Evolutionary conservation across 306 rosid genomes (phyloP).

Genomic region (Ziziphus jujuba): DNA sequence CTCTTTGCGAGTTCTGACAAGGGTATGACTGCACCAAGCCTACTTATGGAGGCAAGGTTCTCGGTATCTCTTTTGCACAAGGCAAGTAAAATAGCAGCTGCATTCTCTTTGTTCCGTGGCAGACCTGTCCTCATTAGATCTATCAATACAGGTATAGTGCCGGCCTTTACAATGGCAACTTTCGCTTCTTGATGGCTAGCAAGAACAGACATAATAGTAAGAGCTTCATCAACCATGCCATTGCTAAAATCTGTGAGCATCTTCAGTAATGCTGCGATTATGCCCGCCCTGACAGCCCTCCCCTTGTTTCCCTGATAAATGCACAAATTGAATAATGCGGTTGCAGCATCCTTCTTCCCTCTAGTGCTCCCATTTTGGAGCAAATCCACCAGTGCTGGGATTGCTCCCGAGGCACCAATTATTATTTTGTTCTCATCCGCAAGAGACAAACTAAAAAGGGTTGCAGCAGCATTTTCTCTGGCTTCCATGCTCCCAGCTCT

Average conservation of each 20-base stretch:
- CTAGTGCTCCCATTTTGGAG: constrained; percentile 85
- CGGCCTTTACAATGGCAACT: constrained; percentile 69
- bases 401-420: constrained; percentile 93
- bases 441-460: constrained; percentile 89
- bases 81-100: constrained; percentile 84
- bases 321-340: constrained; percentile 89
- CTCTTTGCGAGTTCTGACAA: constrained; percentile 69
- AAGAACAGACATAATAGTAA: constrained; percentile 90
- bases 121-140: constrained; percentile 82
- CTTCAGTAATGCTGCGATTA: constrained; percentile 63
- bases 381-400: constrained; percentile 81
- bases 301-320: constrained; percentile 98
- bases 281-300: constrained; percentile 81
- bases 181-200: constrained; percentile 94
- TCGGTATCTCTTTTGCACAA: constrained; percentile 79
- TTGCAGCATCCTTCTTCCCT: constrained; percentile 95
- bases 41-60: constrained; percentile 71
- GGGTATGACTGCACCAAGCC: constrained; percentile 90
- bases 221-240: constrained; percentile 83
- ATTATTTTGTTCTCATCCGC: constrained; percentile 95
- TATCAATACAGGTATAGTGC: constrained; percentile 84
- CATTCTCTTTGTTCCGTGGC: constrained; percentile 89
- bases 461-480: constrained; percentile 92
- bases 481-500: constrained; percentile 94
- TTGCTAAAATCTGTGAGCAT: constrained; percentile 86